Base-by-base conservation (phyloP, 169 alveolate species). In the Miamiensis avidus region DNA sequence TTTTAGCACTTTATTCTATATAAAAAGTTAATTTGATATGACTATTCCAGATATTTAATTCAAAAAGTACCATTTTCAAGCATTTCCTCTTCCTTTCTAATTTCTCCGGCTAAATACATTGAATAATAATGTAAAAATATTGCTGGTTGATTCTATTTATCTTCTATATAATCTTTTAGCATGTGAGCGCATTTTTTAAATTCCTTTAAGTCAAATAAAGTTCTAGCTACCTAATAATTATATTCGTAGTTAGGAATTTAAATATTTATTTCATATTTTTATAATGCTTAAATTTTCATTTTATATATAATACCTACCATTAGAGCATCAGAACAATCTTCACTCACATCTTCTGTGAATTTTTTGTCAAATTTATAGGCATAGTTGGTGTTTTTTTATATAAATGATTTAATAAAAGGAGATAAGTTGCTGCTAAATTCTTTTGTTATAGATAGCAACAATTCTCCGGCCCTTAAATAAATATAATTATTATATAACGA, bases 1-100 rank as follows among this genome's bases (percentile, higher is more conserved):
- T 65, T 65, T 87, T 82, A 25, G 91, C 81, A 49, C 64, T 87
- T 25, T 87, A 82, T 31, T 72, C 86, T 82, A 34, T 27, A 33
- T 11, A 76, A 76, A 76, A 34, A 76, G 11, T 81, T 82, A n/a
- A 88, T 76, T n/a, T 88, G 82, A 77, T 75, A 69, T 81, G 81
- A 87, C 28, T 76, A 81, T 77, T 27, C 31, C 31, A 32, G 0
- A 77, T 30, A 31, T 31, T 0, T 15, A 77, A 65, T 83, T 87
- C 29, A 86, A 74, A 90, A 88, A 34, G 88, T 94, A 34, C 91
- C 94, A 75, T 91, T 89, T 76, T 96, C 93, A 85, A 89, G 86
- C 82, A 86, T 92, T 78, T 94, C 98, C 87, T 95, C 97, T 86
- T 96, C 97, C 86, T 88, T 93, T 89, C 93, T 86, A 65, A 91